Percentiles rank a stretch among this genome's conserved stretches.
These are phyloP conservation scores for Hypoxylon sp. DNA, from an alignment of 2,329 filamentous ascomycete genomes.

Conservation along the genomic window DNA sequence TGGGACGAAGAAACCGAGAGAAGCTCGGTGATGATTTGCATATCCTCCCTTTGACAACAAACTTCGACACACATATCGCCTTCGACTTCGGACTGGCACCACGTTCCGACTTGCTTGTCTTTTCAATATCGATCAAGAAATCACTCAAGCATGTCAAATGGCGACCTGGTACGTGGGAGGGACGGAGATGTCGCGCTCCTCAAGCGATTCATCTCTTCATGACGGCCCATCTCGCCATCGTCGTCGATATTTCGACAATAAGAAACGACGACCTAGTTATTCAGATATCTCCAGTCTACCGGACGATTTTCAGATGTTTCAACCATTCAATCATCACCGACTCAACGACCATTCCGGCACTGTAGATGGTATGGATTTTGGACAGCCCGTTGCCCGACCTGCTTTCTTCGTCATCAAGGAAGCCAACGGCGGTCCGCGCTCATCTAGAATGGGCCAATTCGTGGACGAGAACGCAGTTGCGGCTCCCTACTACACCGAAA, in stretches of 20 bases:
- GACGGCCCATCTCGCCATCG: constrained; percentile 34
- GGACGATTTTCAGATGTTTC: constrained; percentile 50
- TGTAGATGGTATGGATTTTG: constrained; percentile 27
- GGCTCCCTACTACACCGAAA: constrained; percentile 19
- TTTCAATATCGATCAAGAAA: constrained; percentile 26
- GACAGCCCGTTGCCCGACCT: constrained; percentile 34
- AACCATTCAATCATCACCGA: constrained; percentile 45
- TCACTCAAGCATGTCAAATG: constrained; percentile 48
- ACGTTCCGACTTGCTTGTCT: constrained; percentile 28
- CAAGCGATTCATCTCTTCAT: constrained; percentile 45
- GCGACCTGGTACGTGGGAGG: constrained; percentile 47
- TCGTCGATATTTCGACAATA: constrained; percentile 46
- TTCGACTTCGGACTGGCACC: constrained; percentile 28
- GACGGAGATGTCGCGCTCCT: constrained; percentile 47
- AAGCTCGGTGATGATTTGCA: constrained; percentile 33
- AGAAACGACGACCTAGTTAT: constrained; percentile 52
- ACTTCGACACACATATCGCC: constrained; percentile 23
- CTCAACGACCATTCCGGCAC: constrained; percentile 32
- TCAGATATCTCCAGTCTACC: constrained; percentile 45
- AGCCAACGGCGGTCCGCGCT: constrained; percentile 33
- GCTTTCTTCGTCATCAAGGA: constrained; percentile 49
- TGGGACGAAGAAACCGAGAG: constrained; percentile 22
- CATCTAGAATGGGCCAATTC: constrained; percentile 42
- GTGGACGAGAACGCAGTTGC: constrained; percentile 37
- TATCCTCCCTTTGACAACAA: constrained; percentile 29